Percentiles rank a stretch among this genome's conserved stretches.
These are phyloP conservation scores for Neurospora discreta DNA, from an alignment of 495 filamentous ascomycete species.

Conservation along the genomic window DNA sequence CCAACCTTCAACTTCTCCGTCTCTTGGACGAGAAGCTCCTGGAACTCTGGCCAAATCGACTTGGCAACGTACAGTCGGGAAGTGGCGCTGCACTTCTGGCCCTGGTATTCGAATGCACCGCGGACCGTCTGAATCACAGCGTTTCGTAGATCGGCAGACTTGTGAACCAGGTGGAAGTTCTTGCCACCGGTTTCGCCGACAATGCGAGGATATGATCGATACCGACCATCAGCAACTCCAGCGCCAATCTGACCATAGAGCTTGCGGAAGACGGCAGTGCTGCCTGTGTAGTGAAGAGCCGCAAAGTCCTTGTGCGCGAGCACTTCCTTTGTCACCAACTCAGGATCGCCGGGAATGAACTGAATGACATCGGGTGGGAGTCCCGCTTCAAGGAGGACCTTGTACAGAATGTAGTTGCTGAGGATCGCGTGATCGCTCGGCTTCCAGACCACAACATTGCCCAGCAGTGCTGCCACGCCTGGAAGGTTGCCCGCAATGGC, in stretches of 20 bases:
- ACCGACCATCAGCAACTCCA: slow-evolving; percentile 55
- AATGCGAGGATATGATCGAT: slow-evolving; percentile 66
- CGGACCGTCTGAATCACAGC: slow-evolving; percentile 73
- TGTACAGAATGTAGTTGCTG: slow-evolving; percentile 63
- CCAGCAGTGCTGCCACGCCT: slow-evolving; percentile 62
- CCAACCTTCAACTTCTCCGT: slow-evolving; percentile 58
- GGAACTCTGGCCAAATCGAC: slow-evolving; percentile 59
- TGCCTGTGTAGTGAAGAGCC: slow-evolving; percentile 71
- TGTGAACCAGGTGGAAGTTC: slow-evolving; percentile 81
- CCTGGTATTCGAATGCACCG: slow-evolving; percentile 82
- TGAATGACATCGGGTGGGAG: slow-evolving; percentile 72
- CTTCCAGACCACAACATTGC: slow-evolving; percentile 87
- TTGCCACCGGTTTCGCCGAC: slow-evolving; percentile 85
- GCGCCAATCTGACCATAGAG: slow-evolving; percentile 61
- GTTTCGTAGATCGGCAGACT: slow-evolving; percentile 61
- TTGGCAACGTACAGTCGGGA: slow-evolving; percentile 65
- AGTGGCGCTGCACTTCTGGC: slow-evolving; percentile 80
- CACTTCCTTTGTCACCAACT: slow-evolving; percentile 56
- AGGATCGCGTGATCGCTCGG: slow-evolving; percentile 68
- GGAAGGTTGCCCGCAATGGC: slow-evolving; percentile 73
- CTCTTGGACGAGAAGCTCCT: slow-evolving; percentile 49
- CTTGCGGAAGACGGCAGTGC: slow-evolving; percentile 68
- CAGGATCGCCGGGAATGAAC: slow-evolving; percentile 70
- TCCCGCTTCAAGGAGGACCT: slow-evolving; percentile 80
- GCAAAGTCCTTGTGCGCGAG: slow-evolving; percentile 62